Evolutionary conservation across 306 rosid species (phyloP), one percentile per base, ranked within the genome.

Genomic region (Dalbergia cochinchinensis): DNA sequence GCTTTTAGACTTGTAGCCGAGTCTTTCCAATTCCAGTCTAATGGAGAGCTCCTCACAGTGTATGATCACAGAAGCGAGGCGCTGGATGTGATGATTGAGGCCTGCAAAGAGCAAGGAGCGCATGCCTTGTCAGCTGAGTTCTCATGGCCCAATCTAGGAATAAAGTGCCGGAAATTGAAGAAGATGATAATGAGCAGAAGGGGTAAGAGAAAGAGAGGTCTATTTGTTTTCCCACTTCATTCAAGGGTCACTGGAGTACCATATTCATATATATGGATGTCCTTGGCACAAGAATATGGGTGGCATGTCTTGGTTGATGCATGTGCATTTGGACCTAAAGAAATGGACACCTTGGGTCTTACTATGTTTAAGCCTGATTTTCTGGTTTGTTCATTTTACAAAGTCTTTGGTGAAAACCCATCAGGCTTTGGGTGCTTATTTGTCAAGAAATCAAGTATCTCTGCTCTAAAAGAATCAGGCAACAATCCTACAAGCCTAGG

Each of bases 281-380:
- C 86, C 63, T 22, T 88, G 41, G 97, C 97, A 9, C 88, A 85
- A 4, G 94, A 88, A 73, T 88, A 86, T 42, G 91, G 92, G 3
- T 91, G 94, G 92, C 91, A 86, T 80, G 90, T 92, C 2, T 66
- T 90, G 85, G 88, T 92, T 61, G 94, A 92, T 63, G 88, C 97
- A 59, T 85, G 89, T 64, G 80, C 94, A 11, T 73, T 92, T 45
- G 94, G 91, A 47, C 87, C 97, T 2, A 92, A 90, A 60, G 97
- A 86, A 65, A 88, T 88, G 94, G 92, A 90, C 73, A 90, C 88
- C 6, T 77, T 90, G 71, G 92, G 94, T 13, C 88, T 92, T 12
- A 83, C 92, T 34, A 69, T 92, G 4, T 90, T 92, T 20, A 85
- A 83, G 85, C 97, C 97, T 15, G 94, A 92, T 35, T 88, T 90